Evolutionary conservation across 2,329 filamentous ascomycete genomes (phyloP).

Genomic region (Calycina marina): DNA sequence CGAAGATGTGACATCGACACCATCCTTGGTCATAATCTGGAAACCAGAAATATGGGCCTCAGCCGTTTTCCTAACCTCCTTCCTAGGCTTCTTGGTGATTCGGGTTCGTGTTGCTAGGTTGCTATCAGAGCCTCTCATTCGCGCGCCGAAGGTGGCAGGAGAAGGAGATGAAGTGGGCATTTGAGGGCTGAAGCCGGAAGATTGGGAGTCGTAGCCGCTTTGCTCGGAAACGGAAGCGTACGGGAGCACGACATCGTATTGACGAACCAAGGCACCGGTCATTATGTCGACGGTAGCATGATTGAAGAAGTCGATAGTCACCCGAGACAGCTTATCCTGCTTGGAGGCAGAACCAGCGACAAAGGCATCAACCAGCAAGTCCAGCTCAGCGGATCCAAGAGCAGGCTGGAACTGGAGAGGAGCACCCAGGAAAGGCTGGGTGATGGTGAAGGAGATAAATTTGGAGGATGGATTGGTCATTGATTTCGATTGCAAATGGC

Average conservation of each 20-base stretch:
- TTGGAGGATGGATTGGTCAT: neutral
- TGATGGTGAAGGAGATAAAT: conserved; percentile 29
- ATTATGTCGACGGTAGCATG: conserved; percentile 41
- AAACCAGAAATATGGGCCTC: conserved; percentile 37
- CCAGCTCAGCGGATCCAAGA: conserved; percentile 45
- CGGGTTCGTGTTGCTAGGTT: conserved; percentile 12
- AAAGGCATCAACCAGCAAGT: conserved; percentile 43
- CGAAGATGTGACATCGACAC: conserved; percentile 46
- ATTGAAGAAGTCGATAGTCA: conserved; percentile 46
- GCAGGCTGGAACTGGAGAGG: conserved; percentile 52
- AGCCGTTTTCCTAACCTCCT: conserved; percentile 15
- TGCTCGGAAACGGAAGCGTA: conserved; percentile 26
- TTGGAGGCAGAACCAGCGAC: conserved; percentile 37
- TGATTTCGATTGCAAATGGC: neutral
- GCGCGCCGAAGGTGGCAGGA: conserved; percentile 27
- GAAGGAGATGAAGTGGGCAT: conserved; percentile 28
- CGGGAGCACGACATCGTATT: conserved; percentile 23
- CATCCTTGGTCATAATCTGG: conserved; percentile 52
- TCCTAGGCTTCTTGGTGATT: conserved; percentile 18
- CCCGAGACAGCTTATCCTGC: conserved; percentile 41
- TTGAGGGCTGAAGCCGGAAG: conserved; percentile 36
- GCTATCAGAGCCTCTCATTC: conserved; percentile 14
- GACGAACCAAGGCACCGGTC: conserved; percentile 40
- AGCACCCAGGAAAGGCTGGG: conserved; percentile 40
- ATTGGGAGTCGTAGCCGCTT: conserved; percentile 26